Percentiles rank a stretch among this genome's conserved stretches.
These are phyloP conservation scores for Pyracantha coccinea DNA, from an alignment of 331 rosid species.

Conservation along the genomic window DNA sequence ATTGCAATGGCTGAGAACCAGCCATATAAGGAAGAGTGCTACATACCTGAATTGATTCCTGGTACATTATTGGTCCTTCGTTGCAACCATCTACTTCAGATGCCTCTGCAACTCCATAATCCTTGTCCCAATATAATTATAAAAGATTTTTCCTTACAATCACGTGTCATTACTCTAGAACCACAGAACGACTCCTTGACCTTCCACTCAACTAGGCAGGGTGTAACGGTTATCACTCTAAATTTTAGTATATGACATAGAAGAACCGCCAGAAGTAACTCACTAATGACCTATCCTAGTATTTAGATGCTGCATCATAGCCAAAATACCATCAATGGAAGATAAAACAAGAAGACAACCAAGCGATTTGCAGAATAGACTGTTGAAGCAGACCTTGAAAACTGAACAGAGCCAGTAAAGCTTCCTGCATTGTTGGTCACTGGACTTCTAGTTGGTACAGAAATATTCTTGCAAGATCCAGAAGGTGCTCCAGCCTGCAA, in stretches of 20 bases:
- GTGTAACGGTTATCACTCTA: conserved; percentile 20
- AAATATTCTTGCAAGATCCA: conserved; percentile 81
- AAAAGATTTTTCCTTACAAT: conserved; percentile 11
- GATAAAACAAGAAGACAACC: conserved; percentile 30
- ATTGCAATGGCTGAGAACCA: conserved; percentile 2
- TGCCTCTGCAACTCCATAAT: conserved; percentile 29
- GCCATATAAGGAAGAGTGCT: conserved; percentile 1
- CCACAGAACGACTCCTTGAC: conserved; percentile 25
- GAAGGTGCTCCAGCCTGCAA: conserved; percentile 76
- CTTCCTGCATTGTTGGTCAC: conserved; percentile 54
- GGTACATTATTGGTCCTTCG: conserved; percentile 27
- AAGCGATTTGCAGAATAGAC: conserved; percentile 26
- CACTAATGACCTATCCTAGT: conserved; percentile 8
- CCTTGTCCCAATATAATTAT: conserved; percentile 30
- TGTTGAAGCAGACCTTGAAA: conserved; percentile 51
- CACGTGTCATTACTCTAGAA: conserved; percentile 32
- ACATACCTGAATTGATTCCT: conserved; percentile 38
- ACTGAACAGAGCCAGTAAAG: conserved; percentile 89
- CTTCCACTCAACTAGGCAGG: conserved; percentile 26
- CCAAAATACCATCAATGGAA: conserved; percentile 36
- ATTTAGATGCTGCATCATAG: conserved; percentile 18
- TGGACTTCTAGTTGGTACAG: conserved; percentile 49
- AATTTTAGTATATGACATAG: conserved; percentile 16
- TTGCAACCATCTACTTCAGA: conserved; percentile 24
- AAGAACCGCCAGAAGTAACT: conserved; percentile 33